phyloP scores from a whole-genome alignment of 441 rosid genomes.

The Aleurites moluccanus region DNA sequence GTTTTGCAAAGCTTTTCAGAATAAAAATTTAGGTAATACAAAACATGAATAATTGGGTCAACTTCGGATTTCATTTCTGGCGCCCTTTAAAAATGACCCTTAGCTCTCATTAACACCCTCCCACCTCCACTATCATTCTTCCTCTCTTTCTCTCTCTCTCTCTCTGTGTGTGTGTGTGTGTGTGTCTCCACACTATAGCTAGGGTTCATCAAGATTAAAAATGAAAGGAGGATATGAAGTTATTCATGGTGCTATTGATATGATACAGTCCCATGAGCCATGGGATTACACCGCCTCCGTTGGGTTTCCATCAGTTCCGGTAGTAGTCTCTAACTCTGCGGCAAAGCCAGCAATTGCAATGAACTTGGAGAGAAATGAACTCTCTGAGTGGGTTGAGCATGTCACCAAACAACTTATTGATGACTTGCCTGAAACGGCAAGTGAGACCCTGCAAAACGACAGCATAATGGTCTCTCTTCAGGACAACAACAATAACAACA shows the following conservation, averaged over 20 bases:
- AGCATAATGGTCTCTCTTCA: constrained; percentile 24
- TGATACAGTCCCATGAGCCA: constrained; percentile 42
- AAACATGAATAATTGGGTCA: too few relatives aligned
- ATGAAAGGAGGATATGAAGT: constrained; percentile 51
- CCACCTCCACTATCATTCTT: not conserved
- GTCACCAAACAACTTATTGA: constrained; percentile 55
- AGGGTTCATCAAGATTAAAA: not conserved
- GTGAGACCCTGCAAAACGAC: constrained; percentile 33
- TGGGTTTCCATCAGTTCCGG: constrained; percentile 24
- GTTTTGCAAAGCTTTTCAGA: too few relatives aligned
- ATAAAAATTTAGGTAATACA: too few relatives aligned
- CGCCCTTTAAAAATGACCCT: constrained; percentile 26
- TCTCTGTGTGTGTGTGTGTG: too few relatives aligned
- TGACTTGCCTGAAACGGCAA: constrained; percentile 40
- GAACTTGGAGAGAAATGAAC: constrained; percentile 44
- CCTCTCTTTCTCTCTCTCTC: not conserved
- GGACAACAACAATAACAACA: constrained; percentile 6
- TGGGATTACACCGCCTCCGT: constrained; percentile 36
- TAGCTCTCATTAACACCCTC: constrained; percentile 29
- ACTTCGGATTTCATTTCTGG: too few relatives aligned
- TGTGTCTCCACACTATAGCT: too few relatives aligned
- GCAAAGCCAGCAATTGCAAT: constrained; percentile 24
- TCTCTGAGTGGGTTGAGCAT: constrained; percentile 66
- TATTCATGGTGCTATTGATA: constrained; percentile 38
- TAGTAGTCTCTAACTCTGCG: constrained; percentile 20